Evolutionary conservation across 768 basidiomycete genomes (phyloP).

Genomic region (Panus rudis): DNA sequence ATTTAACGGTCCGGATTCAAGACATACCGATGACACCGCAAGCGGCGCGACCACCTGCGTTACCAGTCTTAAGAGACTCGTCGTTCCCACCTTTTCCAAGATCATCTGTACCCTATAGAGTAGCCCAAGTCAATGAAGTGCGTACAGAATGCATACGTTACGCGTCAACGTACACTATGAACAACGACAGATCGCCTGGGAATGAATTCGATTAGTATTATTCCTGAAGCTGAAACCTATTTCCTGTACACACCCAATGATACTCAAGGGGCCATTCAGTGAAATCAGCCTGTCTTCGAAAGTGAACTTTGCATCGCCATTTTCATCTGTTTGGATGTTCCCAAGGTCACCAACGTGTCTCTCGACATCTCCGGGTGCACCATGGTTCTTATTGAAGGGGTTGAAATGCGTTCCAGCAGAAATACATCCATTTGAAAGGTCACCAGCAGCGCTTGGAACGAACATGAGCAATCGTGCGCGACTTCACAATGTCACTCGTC

Average conservation of each 20-base stretch:
- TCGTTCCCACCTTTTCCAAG: conserved; percentile 62
- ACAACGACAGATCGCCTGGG: conserved; percentile 64
- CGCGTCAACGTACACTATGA: conserved; percentile 44
- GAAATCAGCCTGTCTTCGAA: conserved; percentile 57
- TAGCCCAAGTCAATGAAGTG: too few relatives aligned
- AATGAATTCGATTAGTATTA: conserved; percentile 5
- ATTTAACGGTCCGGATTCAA: too few relatives aligned
- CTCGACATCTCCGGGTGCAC: conserved; percentile 45
- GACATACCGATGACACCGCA: conserved; percentile 82
- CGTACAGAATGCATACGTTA: too few relatives aligned
- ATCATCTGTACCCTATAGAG: conserved; percentile 62
- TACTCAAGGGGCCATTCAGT: conserved; percentile 59
- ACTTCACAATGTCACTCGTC: not conserved
- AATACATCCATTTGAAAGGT: conserved; percentile 56
- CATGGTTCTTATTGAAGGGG: conserved; percentile 58
- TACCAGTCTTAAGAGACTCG: conserved; percentile 73
- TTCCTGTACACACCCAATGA: conserved; percentile 53
- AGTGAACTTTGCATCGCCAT: conserved; percentile 50
- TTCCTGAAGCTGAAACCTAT: not conserved
- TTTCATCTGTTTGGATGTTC: conserved; percentile 56
- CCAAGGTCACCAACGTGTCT: conserved; percentile 76
- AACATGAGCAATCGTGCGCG: not conserved
- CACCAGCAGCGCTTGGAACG: conserved; percentile 36
- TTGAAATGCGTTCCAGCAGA: conserved; percentile 78
- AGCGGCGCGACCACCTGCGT: conserved; percentile 69